These are phyloP conservation scores for Puccinia hordei DNA, from an alignment of 1,284 basidiomycete genomes.

Conservation along the genomic window DNA sequence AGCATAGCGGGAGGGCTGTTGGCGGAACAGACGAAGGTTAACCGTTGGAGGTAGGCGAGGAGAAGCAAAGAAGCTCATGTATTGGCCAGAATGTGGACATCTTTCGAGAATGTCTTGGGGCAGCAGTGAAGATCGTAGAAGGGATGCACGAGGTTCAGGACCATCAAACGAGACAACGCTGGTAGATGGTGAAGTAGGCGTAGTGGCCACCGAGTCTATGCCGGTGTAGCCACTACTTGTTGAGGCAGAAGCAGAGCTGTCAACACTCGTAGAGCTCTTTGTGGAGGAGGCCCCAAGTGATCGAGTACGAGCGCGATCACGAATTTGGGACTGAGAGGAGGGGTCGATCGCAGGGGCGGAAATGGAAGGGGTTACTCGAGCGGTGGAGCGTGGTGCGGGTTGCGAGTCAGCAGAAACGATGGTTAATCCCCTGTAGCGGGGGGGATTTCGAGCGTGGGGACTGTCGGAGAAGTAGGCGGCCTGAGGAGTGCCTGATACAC, in stretches of 20 bases:
- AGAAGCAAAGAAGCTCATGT: conserved; percentile 26
- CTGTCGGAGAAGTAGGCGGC: conserved; percentile 23
- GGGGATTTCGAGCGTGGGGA: conserved; percentile 14
- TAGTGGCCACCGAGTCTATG: conserved; percentile 25
- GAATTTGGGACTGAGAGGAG: background rate
- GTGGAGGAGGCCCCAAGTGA: conserved; percentile 10
- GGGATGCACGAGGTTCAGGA: conserved; percentile 49
- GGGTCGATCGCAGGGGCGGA: background rate
- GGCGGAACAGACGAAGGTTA: conserved; percentile 56
- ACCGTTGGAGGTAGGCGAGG: conserved; percentile 52
- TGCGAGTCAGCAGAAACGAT: conserved; percentile 38
- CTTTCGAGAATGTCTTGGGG: conserved; percentile 51
- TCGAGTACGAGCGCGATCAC: conserved; percentile 13
- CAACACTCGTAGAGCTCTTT: background rate
- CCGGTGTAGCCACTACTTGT: conserved; percentile 13
- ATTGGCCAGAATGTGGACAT: conserved; percentile 26
- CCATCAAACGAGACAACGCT: conserved; percentile 47
- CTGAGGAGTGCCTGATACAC: conserved; percentile 25
- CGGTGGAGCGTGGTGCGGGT: conserved; percentile 49
- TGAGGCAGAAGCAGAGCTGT: background rate
- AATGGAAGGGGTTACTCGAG: conserved; percentile 50
- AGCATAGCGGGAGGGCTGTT: conserved; percentile 72
- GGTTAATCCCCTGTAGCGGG: conserved; percentile 30
- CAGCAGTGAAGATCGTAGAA: conserved; percentile 40
- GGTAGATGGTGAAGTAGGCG: conserved; percentile 37